These are phyloP conservation scores for Cryphonectria nitschkei DNA, from an alignment of 2,329 filamentous ascomycete genomes.

Conservation along the genomic window DNA sequence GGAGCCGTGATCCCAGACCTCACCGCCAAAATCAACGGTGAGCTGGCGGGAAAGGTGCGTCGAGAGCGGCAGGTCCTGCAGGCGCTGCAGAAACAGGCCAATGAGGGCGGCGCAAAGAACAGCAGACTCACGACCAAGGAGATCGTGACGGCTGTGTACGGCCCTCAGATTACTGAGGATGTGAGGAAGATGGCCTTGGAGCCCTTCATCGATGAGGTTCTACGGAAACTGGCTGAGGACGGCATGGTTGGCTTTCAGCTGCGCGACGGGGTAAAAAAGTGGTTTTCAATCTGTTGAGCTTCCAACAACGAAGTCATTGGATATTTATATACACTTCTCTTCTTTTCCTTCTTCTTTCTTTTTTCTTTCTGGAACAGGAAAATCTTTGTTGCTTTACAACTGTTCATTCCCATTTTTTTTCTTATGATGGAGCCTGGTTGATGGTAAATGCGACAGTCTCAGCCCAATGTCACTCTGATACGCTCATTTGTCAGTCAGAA, in stretches of 20 bases:
- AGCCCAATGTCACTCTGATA: neutral
- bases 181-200: slow-evolving; percentile 44
- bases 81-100: slow-evolving; percentile 35
- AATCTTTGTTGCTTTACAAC: neutral
- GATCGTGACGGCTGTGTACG: slow-evolving; percentile 49
- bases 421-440: too few relatives aligned
- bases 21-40: slow-evolving; percentile 41
- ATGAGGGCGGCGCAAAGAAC: slow-evolving; percentile 27
- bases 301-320: neutral
- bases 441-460: neutral
- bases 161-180: slow-evolving; percentile 40
- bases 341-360: neutral
- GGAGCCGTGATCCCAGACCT: slow-evolving; percentile 45
- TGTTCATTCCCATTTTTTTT: too few relatives aligned
- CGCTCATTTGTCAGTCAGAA: neutral
- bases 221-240: slow-evolving; percentile 49
- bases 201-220: slow-evolving; percentile 47
- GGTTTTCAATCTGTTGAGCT: slow-evolving; percentile 36
- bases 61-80: slow-evolving; percentile 46
- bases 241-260: slow-evolving; percentile 46
- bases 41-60: slow-evolving; percentile 42
- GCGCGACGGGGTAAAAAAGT: slow-evolving; percentile 41
- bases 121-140: slow-evolving; percentile 43
- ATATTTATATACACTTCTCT: neutral
- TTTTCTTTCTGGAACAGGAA: too few relatives aligned